Base-by-base conservation (phyloP, 345 rosid species). In the Linum lewisii region DNA sequence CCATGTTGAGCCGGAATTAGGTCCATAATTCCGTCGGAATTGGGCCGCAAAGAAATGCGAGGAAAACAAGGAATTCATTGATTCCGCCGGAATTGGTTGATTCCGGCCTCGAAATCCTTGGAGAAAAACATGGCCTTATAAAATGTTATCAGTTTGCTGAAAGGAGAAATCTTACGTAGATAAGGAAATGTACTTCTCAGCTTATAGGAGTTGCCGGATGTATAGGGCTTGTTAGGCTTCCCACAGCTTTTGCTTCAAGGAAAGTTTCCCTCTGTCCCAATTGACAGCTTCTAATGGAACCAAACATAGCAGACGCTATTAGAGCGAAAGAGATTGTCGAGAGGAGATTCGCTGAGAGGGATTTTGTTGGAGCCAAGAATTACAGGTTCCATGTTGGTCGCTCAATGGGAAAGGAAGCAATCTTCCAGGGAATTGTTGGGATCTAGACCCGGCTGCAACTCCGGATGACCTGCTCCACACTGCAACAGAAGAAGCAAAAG, bases 381-480 rank as follows among this genome's bases (percentile, higher is more conserved):
- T 85, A 82, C 91, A 80, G 75, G 96, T 89, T 23, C 98, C 98
- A 0, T 84, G 96, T 63, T 86, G 94, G 85, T 77, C 80, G 57
- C 92, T 93, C 38, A 73, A 79, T 63, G 87, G 82, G 58, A 94
- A 74, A 60, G 71, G 82, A 7, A 69, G 62, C 32, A 81, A 69
- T 47, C 61, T 93, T 50, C 95, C 95, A 0, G 85, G 77, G 49
- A 81, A 79, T 58, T 93, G 97, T 61, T 93, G 97, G 95, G 99
- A 93, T 82, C 73, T 93, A 24, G 99, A 93, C 68, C 94, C 99
- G 0, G 99, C 99, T 24, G 99, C 99, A 18, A 93, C 95, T 60
- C 97, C 99, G 5, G 99, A 93, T 26, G 88, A 85, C 67, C 75
- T 93, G 77, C 99, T 93, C 64, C 82, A 83, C 36, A 66, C 71